Conservation (phyloP, 2,329 filamentous ascomycete species). For the Arthrobotrys sphaeroides region DNA sequence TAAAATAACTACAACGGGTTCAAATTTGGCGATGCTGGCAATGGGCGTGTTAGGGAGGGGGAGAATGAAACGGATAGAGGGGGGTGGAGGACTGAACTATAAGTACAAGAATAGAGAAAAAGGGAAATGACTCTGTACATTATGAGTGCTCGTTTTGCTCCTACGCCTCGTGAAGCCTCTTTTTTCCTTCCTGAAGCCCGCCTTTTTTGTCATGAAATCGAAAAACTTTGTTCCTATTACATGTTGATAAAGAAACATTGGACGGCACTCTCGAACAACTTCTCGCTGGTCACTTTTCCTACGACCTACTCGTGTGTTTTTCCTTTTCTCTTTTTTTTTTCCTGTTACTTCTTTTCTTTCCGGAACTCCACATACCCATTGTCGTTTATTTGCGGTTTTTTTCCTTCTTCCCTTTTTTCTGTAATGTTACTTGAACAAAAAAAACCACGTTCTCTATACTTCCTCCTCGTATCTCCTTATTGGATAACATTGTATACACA, state of each 20-base stretch:
- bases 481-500: no score
- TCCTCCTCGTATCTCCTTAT: no score
- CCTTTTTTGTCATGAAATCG: not conserved
- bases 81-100: not conserved
- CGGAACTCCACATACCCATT: constrained; percentile 4
- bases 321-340: constrained; percentile 1
- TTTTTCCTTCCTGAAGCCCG: no score
- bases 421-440: constrained; percentile 6
- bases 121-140: not conserved
- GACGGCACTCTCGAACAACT: constrained; percentile 6
- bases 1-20: not conserved
- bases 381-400: not conserved
- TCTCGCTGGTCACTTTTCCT: no score
- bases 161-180: no score
- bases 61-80: not conserved
- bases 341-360: not conserved
- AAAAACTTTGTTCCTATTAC: not conserved
- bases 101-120: no score
- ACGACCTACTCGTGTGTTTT: not conserved
- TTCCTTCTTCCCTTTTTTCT: not conserved
- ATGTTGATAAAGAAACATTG: constrained; percentile 11
- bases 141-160: not conserved
- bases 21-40: not conserved
- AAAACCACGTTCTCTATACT: constrained; percentile 1
- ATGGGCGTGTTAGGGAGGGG: not conserved